phyloP scores from a whole-genome alignment of 305 asterid species.

The Fraxinus velutina region DNA sequence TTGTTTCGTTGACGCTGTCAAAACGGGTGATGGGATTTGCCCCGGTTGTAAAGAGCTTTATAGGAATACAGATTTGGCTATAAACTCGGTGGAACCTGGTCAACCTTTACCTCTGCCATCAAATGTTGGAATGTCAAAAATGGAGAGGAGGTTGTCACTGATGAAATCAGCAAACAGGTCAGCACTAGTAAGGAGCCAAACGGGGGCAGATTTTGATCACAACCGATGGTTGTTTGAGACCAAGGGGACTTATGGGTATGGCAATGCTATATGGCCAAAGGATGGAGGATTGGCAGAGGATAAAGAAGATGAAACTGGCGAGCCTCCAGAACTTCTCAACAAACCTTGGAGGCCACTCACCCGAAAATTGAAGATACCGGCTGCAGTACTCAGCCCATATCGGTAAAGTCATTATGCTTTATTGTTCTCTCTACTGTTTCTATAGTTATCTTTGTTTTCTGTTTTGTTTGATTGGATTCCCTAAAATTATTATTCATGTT shows the following conservation, averaged over 20 bases:
- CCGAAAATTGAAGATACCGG: conserved; percentile 80
- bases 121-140: conserved; percentile 64
- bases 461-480: conserved; percentile 8
- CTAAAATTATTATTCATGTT: neutral
- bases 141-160: conserved; percentile 82
- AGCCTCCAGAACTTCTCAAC: conserved; percentile 57
- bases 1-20: conserved; percentile 73
- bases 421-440: neutral
- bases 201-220: conserved; percentile 88
- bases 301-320: conserved; percentile 44
- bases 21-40: conserved; percentile 74
- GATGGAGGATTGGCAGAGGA: conserved; percentile 59
- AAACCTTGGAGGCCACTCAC: conserved; percentile 99
- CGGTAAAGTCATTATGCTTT: conserved; percentile 42
- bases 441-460: conserved; percentile 2
- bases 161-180: conserved; percentile 78
- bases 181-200: conserved; percentile 66
- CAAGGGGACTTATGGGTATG: conserved; percentile 93
- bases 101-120: conserved; percentile 65
- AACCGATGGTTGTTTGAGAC: conserved; percentile 93
- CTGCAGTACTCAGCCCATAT: conserved; percentile 85
- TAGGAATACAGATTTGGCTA: conserved; percentile 58
- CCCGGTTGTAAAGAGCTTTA: conserved; percentile 94
- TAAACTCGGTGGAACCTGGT: conserved; percentile 38
- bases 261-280: conserved; percentile 96